Base-by-base conservation (phyloP, 768 basidiomycete species). In the Pulveroboletus frians region DNA sequence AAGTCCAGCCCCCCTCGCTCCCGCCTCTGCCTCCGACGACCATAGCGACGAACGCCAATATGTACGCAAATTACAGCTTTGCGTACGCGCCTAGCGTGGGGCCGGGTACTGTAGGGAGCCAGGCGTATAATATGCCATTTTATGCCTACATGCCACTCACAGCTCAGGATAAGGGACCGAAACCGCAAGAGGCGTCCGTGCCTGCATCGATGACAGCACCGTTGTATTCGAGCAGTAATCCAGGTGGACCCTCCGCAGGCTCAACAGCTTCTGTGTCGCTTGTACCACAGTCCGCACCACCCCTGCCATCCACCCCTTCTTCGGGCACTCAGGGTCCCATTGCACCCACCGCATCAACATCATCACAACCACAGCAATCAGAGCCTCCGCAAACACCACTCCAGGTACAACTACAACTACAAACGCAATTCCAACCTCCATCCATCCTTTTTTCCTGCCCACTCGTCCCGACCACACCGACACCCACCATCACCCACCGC, bases 401-500 rank as follows among this genome's bases (percentile, higher is more conserved):
- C 5, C 51, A 49, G 18, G 4, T 26, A 1, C 52, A 35, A 30
- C 23, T 4, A 21, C 21, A 21, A 21, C 21, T 4, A 21, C 21
- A 21, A 21, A 4, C 21, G 21, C 21, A 21, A 21, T 21, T 4
- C 21, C 21, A 21, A 4, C 42, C 37, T 47, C 48, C 47, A 14
- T 43, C 56, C 41, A 37, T 39, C 27, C 40, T 45, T 31, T 47
- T 51, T 30, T 10, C 23, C 23, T 26, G 23, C 23, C 23, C 52
- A 9, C 43, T 53, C 23, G 21, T 39, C 27, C 47, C 57, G 14
- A 13, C 57, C 20, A 8, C 46, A 9, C 51, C 57, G 18, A 9
- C 47, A 10, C 52, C 59, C 21, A 37, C 56, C 18, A 50, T 60
- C n/a, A 54, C 65, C 23, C 59, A 65, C 41, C 71, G 71, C 43